Conservation (phyloP, 1,139 yeast species). For the Geotrichum fermentans region DNA sequence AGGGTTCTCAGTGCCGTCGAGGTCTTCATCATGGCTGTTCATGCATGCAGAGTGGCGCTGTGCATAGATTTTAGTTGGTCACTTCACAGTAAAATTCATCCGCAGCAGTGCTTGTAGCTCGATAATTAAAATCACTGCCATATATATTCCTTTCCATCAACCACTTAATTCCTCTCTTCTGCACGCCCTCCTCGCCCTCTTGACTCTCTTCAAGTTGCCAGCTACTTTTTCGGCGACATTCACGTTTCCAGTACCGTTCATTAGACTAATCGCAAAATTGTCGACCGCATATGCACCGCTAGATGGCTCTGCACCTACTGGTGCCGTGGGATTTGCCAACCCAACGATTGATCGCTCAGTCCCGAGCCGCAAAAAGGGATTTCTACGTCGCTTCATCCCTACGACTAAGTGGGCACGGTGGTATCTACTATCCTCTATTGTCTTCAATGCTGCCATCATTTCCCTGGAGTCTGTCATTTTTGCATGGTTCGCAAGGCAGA, state of each 20-base stretch:
- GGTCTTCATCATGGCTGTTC: no score
- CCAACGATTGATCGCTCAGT: no score
- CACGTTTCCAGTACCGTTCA: no score
- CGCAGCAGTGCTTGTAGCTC: neutral
- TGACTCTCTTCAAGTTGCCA: no score
- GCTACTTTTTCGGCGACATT: neutral
- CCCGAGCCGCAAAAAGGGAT: neutral
- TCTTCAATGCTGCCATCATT: constrained; percentile 15
- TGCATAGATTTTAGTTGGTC: no score
- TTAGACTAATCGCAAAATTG: neutral
- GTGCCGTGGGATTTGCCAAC: no score
- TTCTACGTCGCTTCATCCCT: neutral
- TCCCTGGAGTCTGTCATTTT: constrained; percentile 17
- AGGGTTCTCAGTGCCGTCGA: no score
- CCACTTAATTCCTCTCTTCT: neutral
- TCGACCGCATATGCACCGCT: neutral
- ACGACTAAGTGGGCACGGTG: neutral
- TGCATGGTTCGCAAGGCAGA: constrained; percentile 24
- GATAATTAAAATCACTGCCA: neutral
- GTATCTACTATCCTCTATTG: constrained; percentile 5
- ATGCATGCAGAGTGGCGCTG: no score
- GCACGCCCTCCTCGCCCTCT: no score
- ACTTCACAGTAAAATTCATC: no score
- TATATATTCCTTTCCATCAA: neutral
- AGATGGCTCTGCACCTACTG: neutral